Percentiles rank a stretch among this genome's conserved stretches.
These are phyloP conservation scores for Ogataea haglerorum DNA, from an alignment of 805 yeast species.

Conservation along the genomic window DNA sequence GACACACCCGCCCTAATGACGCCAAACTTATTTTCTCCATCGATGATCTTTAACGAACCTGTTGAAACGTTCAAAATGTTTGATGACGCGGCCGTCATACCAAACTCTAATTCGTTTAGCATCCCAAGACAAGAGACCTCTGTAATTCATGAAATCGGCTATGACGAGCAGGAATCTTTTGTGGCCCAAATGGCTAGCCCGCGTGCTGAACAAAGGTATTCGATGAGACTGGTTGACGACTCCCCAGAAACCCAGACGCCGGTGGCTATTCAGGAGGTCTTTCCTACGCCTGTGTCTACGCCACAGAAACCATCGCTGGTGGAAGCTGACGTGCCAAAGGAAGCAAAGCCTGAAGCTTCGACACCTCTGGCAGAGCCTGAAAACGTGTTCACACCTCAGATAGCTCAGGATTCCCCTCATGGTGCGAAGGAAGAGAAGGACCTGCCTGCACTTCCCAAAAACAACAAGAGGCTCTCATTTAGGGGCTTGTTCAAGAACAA, in stretches of 20 bases:
- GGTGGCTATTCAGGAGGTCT: constrained; percentile 1
- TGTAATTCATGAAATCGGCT: constrained; percentile 27
- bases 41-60: constrained; percentile 28
- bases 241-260: constrained; percentile 9
- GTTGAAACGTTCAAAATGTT: constrained; percentile 22
- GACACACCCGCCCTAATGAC: constrained; percentile 21
- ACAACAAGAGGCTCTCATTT: constrained; percentile 27
- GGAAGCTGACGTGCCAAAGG: not conserved
- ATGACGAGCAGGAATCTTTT: constrained; percentile 23
- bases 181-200: constrained; percentile 3
- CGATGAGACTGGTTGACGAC: constrained; percentile 27
- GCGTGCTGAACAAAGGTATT: constrained; percentile 17
- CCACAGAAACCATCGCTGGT: not conserved
- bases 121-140: constrained; percentile 4
- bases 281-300: constrained; percentile 4
- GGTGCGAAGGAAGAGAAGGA: not conserved
- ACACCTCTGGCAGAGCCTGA: not conserved
- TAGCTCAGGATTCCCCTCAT: not conserved
- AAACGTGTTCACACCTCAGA: not conserved
- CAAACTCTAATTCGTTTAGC: constrained; percentile 10
- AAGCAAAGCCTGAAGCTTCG: not conserved
- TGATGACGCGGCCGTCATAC: constrained; percentile 13
- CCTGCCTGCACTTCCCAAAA: constrained; percentile 10
- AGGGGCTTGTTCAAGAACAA: constrained; percentile 28
- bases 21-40: constrained; percentile 31